These are phyloP conservation scores for Knoxdaviesia proteae DNA, from an alignment of 2,329 filamentous ascomycete genomes.

Conservation along the genomic window DNA sequence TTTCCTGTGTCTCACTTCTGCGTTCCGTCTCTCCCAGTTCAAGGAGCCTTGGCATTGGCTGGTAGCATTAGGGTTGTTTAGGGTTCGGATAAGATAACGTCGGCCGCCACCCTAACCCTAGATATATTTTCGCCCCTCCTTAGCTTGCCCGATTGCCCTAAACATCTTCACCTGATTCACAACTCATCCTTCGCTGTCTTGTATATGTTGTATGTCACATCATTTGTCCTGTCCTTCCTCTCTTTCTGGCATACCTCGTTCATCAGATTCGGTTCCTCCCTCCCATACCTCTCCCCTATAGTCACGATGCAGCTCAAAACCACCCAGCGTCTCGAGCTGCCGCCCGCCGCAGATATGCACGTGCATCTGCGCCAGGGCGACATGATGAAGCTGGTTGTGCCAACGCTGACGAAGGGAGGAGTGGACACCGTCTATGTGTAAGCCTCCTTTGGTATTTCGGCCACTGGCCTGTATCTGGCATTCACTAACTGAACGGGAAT, in stretches of 20 bases:
- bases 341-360: constrained; percentile 45
- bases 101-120: background rate
- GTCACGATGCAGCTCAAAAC: constrained; percentile 14
- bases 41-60: no score
- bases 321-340: constrained; percentile 26
- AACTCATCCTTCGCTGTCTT: background rate
- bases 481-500: constrained; percentile 1
- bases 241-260: background rate
- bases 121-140: background rate
- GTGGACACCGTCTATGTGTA: constrained; percentile 39
- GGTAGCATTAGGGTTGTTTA: no score
- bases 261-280: no score
- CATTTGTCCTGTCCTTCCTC: background rate
- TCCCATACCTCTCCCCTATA: no score
- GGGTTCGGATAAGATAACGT: no score
- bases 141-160: background rate
- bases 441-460: background rate
- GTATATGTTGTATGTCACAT: background rate
- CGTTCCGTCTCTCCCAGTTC: no score
- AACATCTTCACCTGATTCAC: background rate
- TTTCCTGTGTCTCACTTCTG: no score
- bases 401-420: constrained; percentile 34
- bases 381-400: constrained; percentile 36
- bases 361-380: constrained; percentile 51
- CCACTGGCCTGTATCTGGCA: no score